Base-by-base conservation (phyloP, 2,329 filamentous ascomycete genomes). In the Diplodia mutila region DNA sequence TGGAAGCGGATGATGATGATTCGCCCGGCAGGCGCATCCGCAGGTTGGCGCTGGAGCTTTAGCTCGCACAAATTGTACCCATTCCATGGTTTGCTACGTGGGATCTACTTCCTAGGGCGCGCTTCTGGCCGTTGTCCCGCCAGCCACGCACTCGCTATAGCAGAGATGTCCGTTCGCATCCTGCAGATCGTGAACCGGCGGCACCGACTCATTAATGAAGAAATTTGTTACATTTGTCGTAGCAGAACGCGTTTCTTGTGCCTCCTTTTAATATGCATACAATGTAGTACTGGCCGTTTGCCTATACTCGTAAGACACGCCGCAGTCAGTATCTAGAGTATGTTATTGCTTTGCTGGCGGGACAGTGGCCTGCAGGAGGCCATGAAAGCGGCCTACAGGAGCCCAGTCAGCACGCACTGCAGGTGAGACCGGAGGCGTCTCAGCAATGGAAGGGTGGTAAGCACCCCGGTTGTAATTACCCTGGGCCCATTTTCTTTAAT, bases 121-220 rank as follows among this genome's bases (percentile, higher is more conserved):
- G 18, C 42, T 12, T 32, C 14, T 61, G 39, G 42, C 57, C 57
- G 57, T 61, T 61, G 39, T 18, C 57, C 57, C 57, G 57, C 57
- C 21, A 25, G 23, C 57, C 29, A 18, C 29, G 18, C 42, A 8
- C 57, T 27, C 57, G 18, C 42, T 25, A 21, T 18, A 14, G 18
- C 16, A 42, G 21, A 21, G 25, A 18, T n/a, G n/a, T 14, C n/a
- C 12, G 34, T 37, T 37, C 53, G 53, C 32, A 6, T 16, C 14
- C 21, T 46, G 42, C 42, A 46, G 42, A 46, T 46, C 29, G 29
- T 46, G 1, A 37, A 37, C n/a, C 21, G 11, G n/a, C 42, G 21
- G 18, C 8, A 46, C n/a, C 42, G 21, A 46, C 42, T 11, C n/a
- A 8, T 46, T 3, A 21, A 46, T 21, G 42, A 46, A 46, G 18